Evolutionary conservation across 2,329 filamentous ascomycete genomes (phyloP).

Genomic region (Colletotrichum sp.): DNA sequence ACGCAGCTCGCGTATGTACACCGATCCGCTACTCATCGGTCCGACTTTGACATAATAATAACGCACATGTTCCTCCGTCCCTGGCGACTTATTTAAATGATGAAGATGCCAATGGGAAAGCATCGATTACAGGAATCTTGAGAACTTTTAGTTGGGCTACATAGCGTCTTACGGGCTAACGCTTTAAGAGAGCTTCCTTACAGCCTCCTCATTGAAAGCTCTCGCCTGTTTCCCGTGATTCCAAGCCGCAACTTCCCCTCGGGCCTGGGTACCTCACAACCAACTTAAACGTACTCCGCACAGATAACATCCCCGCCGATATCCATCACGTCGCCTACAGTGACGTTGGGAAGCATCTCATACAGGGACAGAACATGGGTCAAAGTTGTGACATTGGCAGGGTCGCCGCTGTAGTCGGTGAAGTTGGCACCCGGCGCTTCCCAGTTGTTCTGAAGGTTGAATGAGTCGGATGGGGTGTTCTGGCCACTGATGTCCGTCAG

Average conservation of each 20-base stretch:
- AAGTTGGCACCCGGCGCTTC: background rate
- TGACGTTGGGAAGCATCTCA: conserved; percentile 24
- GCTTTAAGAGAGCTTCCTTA: too few relatives aligned
- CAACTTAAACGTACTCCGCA: conserved; percentile 25
- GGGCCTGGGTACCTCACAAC: background rate
- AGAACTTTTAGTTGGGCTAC: too few relatives aligned
- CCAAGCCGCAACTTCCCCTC: too few relatives aligned
- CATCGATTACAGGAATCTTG: too few relatives aligned
- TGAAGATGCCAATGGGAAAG: too few relatives aligned
- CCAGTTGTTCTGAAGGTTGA: background rate
- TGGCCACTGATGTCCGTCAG: background rate
- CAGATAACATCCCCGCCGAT: conserved; percentile 24
- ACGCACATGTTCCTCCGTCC: too few relatives aligned
- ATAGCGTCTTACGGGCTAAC: too few relatives aligned
- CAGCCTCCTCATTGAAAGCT: background rate
- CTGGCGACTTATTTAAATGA: too few relatives aligned
- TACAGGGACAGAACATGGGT: conserved; percentile 28
- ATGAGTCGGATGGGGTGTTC: background rate
- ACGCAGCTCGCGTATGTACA: too few relatives aligned
- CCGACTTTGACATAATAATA: too few relatives aligned
- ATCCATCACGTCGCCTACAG: conserved; percentile 32
- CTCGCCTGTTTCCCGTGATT: background rate
- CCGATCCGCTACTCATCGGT: too few relatives aligned
- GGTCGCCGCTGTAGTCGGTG: conserved; percentile 16
- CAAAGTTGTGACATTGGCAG: conserved; percentile 24